Conservation (phyloP, 2,329 filamentous ascomycete species). For the Thelonectria discophora region DNA sequence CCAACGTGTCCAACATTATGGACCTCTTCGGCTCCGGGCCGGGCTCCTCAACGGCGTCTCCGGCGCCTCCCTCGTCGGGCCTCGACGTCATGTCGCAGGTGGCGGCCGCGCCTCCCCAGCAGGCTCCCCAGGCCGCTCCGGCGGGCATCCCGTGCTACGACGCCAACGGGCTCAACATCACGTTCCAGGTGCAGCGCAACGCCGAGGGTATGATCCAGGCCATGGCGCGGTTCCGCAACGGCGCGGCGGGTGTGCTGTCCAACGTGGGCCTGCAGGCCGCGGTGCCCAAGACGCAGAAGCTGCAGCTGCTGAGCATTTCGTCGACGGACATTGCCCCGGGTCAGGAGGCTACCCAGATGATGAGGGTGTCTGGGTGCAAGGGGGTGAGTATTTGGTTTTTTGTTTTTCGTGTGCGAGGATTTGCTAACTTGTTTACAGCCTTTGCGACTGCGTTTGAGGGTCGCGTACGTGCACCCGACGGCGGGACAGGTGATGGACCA, state of each 20-base stretch:
- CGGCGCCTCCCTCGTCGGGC: conserved; percentile 52
- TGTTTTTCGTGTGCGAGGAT: background rate
- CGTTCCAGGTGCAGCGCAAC: conserved; percentile 85
- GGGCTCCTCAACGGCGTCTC: conserved; percentile 46
- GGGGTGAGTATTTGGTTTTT: conserved; percentile 74
- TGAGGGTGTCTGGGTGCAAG: conserved; percentile 85
- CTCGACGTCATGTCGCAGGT: conserved; percentile 60
- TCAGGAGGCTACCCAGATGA: conserved; percentile 86
- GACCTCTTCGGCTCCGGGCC: conserved; percentile 76
- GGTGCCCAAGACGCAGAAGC: conserved; percentile 94
- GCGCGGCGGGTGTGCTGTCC: conserved; percentile 69
- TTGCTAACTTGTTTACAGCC: conserved; percentile 61
- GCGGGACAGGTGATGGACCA: conserved; percentile 83
- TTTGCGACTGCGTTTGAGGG: conserved; percentile 84
- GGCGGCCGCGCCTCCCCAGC: conserved; percentile 57
- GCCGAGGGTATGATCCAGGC: conserved; percentile 83
- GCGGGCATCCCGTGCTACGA: conserved; percentile 78
- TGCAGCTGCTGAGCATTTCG: conserved; percentile 91
- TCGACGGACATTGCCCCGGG: conserved; percentile 78
- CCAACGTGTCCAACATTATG: conserved; percentile 80
- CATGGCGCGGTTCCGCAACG: conserved; percentile 84
- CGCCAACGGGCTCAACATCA: conserved; percentile 84
- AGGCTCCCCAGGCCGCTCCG: conserved; percentile 53
- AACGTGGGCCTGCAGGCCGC: conserved; percentile 90
- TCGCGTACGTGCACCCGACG: conserved; percentile 78